Conservation (phyloP, 2,329 filamentous ascomycete species). For the Cladophialophora immunda region DNA sequence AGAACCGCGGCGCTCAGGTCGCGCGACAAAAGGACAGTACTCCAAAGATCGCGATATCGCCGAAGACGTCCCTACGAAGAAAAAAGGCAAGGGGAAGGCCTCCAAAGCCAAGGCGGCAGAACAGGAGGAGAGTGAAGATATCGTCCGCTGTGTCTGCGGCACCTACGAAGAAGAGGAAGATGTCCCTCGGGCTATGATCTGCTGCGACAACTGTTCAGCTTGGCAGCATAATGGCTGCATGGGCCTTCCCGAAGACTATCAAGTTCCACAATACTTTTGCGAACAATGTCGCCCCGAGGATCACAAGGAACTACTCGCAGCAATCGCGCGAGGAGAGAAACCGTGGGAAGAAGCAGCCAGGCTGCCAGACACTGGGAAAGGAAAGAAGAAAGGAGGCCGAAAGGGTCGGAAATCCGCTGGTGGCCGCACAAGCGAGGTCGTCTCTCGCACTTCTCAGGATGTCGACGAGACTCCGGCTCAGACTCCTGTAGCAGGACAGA, state of each 20-base stretch:
- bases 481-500: slow-evolving; percentile 46
- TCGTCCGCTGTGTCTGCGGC: slow-evolving; percentile 94
- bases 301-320: slow-evolving; percentile 81
- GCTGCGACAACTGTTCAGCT: slow-evolving; percentile 87
- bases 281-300: slow-evolving; percentile 86
- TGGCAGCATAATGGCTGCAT: slow-evolving; percentile 99
- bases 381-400: slow-evolving; percentile 65
- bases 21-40: slow-evolving; percentile 96
- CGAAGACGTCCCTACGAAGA: slow-evolving; percentile 64
- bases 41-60: slow-evolving; percentile 81
- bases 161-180: slow-evolving; percentile 86
- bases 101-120: slow-evolving; percentile 56
- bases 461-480: slow-evolving; percentile 36
- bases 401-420: slow-evolving; percentile 67
- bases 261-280: slow-evolving; percentile 89
- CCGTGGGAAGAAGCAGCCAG: slow-evolving; percentile 80
- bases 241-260: slow-evolving; percentile 78
- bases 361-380: slow-evolving; percentile 66
- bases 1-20: slow-evolving; percentile 91
- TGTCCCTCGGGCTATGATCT: slow-evolving; percentile 90
- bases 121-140: slow-evolving; percentile 69
- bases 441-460: slow-evolving; percentile 56
- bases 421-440: slow-evolving; percentile 72
- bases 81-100: slow-evolving; percentile 57
- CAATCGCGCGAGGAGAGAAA: slow-evolving; percentile 80